Percentiles rank a stretch among this genome's conserved stretches.
Evolutionary conservation across 2,329 filamentous ascomycete genomes (phyloP).

Genomic region (Aspergillus nomiae): DNA sequence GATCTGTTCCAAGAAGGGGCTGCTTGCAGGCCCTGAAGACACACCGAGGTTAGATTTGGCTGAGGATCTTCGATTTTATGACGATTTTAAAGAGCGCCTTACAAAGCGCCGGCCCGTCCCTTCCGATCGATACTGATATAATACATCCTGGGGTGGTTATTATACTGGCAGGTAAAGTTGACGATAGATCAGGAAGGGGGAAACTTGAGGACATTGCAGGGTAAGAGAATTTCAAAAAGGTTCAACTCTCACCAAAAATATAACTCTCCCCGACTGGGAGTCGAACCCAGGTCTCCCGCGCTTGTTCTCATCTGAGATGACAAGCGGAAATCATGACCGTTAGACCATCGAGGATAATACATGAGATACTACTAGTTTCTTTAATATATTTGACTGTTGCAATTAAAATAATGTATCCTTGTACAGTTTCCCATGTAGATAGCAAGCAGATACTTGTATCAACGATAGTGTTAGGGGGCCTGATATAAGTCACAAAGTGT

Average conservation of each 20-base stretch:
- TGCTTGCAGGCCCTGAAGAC: too few species aligned
- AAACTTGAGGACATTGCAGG: neutral
- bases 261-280: neutral
- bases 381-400: neutral
- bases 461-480: too few species aligned
- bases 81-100: neutral
- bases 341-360: slow-evolving; percentile 23
- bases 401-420: too few species aligned
- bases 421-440: too few species aligned
- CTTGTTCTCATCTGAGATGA: neutral
- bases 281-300: slow-evolving; percentile 5
- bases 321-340: slow-evolving; percentile 19
- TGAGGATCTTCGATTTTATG: neutral
- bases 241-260: neutral
- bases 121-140: neutral
- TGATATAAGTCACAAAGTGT: too few species aligned
- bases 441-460: too few species aligned
- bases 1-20: neutral
- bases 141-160: too few species aligned
- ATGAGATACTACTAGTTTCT: too few species aligned
- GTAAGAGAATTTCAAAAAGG: neutral
- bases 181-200: neutral
- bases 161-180: neutral
- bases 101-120: neutral
- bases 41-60: neutral